These are phyloP conservation scores for Sugiyamaella valdiviana DNA, from an alignment of 805 yeast genomes.

Conservation along the genomic window DNA sequence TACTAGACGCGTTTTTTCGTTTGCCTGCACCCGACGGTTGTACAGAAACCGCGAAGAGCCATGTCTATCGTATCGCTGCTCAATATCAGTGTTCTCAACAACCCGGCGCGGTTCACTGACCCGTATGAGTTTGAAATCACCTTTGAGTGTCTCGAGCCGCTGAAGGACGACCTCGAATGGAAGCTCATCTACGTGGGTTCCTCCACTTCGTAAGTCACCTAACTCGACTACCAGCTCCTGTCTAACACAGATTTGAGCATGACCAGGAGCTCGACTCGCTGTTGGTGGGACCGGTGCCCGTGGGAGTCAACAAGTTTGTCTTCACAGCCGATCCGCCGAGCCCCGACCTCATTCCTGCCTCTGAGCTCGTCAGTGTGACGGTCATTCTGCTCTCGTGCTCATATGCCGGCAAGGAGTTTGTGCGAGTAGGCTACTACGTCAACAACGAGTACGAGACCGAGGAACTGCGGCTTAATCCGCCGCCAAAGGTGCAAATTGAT, in stretches of 20 bases:
- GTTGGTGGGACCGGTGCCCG: conserved; percentile 98
- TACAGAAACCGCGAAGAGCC: neutral
- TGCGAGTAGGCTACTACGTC: conserved; percentile 94
- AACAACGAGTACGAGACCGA: conserved; percentile 94
- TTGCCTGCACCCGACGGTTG: neutral
- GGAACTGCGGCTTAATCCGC: conserved; percentile 89
- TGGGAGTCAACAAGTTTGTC: conserved; percentile 88
- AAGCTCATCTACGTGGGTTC: conserved; percentile 95
- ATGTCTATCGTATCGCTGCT: conserved; percentile 93
- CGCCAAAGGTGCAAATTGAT: conserved; percentile 86
- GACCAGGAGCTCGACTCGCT: conserved; percentile 96
- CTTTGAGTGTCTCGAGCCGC: conserved; percentile 90
- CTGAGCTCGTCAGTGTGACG: conserved; percentile 90
- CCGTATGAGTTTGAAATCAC: conserved; percentile 96
- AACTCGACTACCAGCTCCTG: neutral
- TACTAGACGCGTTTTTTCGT: neutral
- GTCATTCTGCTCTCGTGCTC: conserved; percentile 90
- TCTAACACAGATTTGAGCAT: conserved; percentile 53
- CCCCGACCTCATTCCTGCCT: conserved; percentile 92
- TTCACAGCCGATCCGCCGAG: conserved; percentile 96
- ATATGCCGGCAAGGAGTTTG: conserved; percentile 89
- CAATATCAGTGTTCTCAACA: conserved; percentile 86
- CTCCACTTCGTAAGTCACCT: conserved; percentile 54
- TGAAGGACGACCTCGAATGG: conserved; percentile 93
- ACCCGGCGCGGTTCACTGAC: conserved; percentile 90